Base-by-base conservation (phyloP, 129 eudicot species). In the Sambucus nigra region DNA sequence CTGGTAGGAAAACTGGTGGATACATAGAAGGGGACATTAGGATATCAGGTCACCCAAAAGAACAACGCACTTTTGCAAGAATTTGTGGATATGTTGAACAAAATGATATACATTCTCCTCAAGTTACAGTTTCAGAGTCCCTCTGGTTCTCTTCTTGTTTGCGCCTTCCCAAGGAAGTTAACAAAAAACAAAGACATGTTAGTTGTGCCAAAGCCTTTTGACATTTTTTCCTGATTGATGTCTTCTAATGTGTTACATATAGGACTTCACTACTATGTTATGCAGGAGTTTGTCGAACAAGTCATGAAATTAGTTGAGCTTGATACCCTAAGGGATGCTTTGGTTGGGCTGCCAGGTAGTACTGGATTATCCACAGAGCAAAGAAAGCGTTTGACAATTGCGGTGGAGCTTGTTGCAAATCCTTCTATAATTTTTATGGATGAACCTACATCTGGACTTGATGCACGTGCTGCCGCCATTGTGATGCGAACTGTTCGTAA, bases 381-480 rank as follows among this genome's bases (percentile, higher is more conserved):
- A 65, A 68, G 96, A 56, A 87, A 87, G 29, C 69, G 96, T 25
- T 65, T 87, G 25, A 87, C 94, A 48, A 87, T 87, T 28, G 96
- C 94, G 26, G 94, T 87, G 59, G 96, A 87, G 72, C 82, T 87
- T 50, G 96, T 83, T 60, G 94, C 89, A 23, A 87, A 83, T 58
- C 96, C 96, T 22, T 82, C 96, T 0, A 87, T 82, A 41, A 87
- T 82, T 51, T 82, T 87, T 53, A 87, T 87, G 96, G 96, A 87
- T 63, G 96, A 87, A 53, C 94, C 96, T 3, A 87, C 96, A 41
- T 87, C 96, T 53, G 94, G 96, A 13, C 94, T 87, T 35, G 96
- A 87, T 63, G 96, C 96, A 48, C 69, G 94, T 58, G 94, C 96
- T 25, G 96, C 96, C 18, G 96, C 96, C 38, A 87, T 87, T 69